Conservation (phyloP, 139 green algal genomes). For the Chloropicon primus region DNA sequence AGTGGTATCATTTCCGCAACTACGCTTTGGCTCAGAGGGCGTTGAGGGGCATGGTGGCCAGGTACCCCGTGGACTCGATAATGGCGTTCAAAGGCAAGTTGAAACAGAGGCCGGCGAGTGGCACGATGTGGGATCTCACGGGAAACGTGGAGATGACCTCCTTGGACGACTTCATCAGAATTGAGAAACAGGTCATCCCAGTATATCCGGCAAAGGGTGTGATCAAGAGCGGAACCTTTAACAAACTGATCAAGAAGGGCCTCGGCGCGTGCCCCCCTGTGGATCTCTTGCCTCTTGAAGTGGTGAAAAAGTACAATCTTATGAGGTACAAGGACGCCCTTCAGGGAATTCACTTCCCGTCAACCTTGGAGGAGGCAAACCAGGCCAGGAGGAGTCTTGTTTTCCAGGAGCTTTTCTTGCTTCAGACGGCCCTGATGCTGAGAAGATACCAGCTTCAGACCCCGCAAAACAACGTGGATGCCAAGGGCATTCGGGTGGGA, state of each 20-base stretch:
- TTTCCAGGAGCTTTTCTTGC: conserved; percentile 71
- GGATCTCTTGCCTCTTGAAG: background rate
- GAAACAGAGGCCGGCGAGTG: background rate
- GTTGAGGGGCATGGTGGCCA: background rate
- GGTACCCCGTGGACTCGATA: background rate
- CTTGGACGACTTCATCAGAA: background rate
- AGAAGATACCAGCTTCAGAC: background rate
- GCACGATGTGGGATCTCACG: background rate
- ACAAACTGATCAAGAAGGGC: background rate
- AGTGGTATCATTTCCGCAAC: background rate
- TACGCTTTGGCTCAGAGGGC: background rate
- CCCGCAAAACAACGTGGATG: background rate
- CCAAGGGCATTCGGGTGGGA: background rate
- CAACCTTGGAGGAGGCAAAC: conserved; percentile 10
- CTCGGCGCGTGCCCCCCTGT: background rate
- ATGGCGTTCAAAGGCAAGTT: background rate
- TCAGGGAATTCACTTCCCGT: background rate
- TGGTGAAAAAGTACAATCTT: background rate
- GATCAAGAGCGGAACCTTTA: background rate
- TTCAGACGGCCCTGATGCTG: conserved; percentile 32
- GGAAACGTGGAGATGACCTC: background rate
- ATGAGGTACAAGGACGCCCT: background rate
- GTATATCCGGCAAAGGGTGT: background rate
- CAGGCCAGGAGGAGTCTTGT: conserved; percentile 35
- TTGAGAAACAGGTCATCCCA: background rate